phyloP scores from a whole-genome alignment of 257 asterid genomes.

The Phtheirospermum japonicum region DNA sequence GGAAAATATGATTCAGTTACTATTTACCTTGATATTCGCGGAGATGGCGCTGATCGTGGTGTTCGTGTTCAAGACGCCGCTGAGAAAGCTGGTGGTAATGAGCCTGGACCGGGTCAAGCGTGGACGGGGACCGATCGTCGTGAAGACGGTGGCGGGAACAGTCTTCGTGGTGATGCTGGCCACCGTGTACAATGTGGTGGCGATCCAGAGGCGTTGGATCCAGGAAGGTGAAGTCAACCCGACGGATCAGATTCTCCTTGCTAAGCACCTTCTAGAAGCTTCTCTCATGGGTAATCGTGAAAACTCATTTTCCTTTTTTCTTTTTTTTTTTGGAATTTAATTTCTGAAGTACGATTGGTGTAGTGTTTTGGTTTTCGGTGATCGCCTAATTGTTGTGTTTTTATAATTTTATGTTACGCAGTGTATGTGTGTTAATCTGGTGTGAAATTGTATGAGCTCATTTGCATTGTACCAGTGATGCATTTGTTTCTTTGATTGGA shows the following conservation, averaged over 20 bases:
- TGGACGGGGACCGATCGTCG: constrained; percentile 71
- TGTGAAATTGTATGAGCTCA: constrained; percentile 18
- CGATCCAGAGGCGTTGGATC: constrained; percentile 63
- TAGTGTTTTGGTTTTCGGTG: background rate
- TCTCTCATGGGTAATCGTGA: constrained; percentile 72
- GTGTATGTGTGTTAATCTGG: background rate
- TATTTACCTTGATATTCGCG: constrained; percentile 53
- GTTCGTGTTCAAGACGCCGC: constrained; percentile 85
- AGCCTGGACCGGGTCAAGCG: constrained; percentile 80
- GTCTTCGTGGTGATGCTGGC: constrained; percentile 60
- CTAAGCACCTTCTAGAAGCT: constrained; percentile 74
- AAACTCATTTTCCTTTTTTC: background rate
- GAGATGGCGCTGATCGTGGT: constrained; percentile 73
- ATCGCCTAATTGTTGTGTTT: background rate
- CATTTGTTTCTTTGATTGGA: constrained; percentile 1
- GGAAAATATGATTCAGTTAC: constrained; percentile 56
- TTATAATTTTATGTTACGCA: background rate
- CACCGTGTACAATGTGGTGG: constrained; percentile 53
- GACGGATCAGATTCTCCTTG: constrained; percentile 80
- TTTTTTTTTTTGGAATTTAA: background rate
- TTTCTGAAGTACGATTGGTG: constrained; percentile 12
- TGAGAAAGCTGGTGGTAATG: constrained; percentile 75
- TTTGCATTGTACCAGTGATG: constrained; percentile 1
- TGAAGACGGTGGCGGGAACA: constrained; percentile 63
- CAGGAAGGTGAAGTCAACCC: constrained; percentile 65